Conservation (phyloP, 305 asterid species). For the Petunia hybrid region DNA sequence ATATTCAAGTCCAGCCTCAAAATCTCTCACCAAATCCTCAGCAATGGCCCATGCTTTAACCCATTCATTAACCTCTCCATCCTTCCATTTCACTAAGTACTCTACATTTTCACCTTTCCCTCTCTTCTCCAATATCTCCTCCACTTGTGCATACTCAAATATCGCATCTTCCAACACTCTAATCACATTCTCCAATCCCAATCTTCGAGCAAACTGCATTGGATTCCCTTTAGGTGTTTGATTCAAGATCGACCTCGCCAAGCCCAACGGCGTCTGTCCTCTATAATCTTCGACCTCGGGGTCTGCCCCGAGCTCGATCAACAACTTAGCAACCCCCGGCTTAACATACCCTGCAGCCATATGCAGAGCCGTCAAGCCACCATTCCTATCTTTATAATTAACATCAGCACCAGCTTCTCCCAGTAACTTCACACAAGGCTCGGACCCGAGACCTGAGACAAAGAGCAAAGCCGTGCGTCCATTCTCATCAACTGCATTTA, state of each 20-base stretch:
- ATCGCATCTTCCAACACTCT: conserved; percentile 67
- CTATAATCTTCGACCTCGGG: conserved; percentile 67
- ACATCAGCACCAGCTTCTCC: conserved; percentile 77
- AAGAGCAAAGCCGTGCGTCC: conserved; percentile 88
- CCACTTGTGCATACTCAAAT: conserved; percentile 87
- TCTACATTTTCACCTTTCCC: conserved; percentile 81
- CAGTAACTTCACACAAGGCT: conserved; percentile 64
- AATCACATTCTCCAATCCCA: conserved; percentile 77
- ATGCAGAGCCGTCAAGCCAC: conserved; percentile 82
- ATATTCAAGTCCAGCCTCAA: conserved; percentile 87
- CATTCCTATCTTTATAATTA: conserved; percentile 60
- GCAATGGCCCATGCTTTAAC: conserved; percentile 63
- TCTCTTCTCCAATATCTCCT: conserved; percentile 82
- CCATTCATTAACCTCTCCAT: conserved; percentile 89
- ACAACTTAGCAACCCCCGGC: conserved; percentile 69
- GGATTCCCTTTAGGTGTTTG: conserved; percentile 69
- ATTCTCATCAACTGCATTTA: conserved; percentile 77
- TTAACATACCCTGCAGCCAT: conserved; percentile 90
- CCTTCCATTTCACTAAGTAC: conserved; percentile 86
- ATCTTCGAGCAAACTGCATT: conserved; percentile 75
- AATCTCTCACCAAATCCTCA: conserved; percentile 78
- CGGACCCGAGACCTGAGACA: conserved; percentile 91
- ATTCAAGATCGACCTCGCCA: conserved; percentile 71
- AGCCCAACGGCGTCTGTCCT: conserved; percentile 71
- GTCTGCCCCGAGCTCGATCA: conserved; percentile 71